Base-by-base conservation (phyloP, 1,139 yeast species). In the Komagataea norvegica region DNA sequence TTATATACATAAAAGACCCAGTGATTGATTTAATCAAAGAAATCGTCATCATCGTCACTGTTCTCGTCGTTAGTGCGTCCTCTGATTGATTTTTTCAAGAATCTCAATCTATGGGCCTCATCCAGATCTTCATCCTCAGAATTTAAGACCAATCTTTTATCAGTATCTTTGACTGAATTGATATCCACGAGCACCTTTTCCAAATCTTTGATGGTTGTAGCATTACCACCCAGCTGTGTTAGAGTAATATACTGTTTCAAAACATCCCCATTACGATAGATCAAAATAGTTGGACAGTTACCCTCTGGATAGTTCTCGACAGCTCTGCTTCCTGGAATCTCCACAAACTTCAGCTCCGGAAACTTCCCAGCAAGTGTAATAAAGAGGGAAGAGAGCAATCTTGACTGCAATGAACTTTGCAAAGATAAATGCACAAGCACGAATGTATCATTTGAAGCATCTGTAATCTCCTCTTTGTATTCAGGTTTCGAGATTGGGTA, bases 301-400 rank as follows among this genome's bases (percentile, higher is more conserved):
- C 74, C 60, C 22, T 86, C 89, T 1, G 97, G 96, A 58, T 89
- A 91, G 56, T 81, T 79, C 54, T 89, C 97, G 46, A 89, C 84
- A 42, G 96, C 94, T 59, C 96, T 77, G 45, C 77, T 72, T 16
- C 86, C 96, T 11, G 86, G 83, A 36, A 91, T 91, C 49, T 91
- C 96, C 31, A 89, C 91, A 55, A 91, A 82, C 61, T 91, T 91
- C 52, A 91, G 63, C 52, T 91, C 96, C n/a, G 78, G 75, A 51
- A 71, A 83, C 48, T 73, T 79, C 1, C 55, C 45, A 1, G 93
- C 85, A 29, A 77, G 54, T 23, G 62, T 58, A 8, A 58, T 59
- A 44, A 83, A 68, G 21, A 84, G 56, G 1, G 77, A 71, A 0
- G 78, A 64, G 34, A 88, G 64, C 11, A 89, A 63, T 45, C 94